phyloP scores from a whole-genome alignment of 176 grass and related monocot genomes.

The Zoysia pacifica region DNA sequence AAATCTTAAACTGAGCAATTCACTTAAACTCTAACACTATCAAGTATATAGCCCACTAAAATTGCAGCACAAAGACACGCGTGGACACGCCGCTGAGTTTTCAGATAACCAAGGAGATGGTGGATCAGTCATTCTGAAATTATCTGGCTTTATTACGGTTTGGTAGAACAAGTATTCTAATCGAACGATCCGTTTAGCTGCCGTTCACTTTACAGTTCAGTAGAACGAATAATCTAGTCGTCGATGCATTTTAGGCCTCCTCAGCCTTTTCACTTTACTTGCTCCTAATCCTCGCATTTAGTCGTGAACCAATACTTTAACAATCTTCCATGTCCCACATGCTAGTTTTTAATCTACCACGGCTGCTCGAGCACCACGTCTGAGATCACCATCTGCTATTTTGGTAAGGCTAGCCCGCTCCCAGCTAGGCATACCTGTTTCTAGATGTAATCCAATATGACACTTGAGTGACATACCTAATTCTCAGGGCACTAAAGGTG shows the following conservation, averaged over 20 bases:
- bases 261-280: too few species aligned
- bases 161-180: conserved; percentile 7
- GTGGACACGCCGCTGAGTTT: neutral
- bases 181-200: neutral
- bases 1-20: too few species aligned
- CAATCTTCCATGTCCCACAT: too few species aligned
- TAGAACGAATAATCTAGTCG: too few species aligned
- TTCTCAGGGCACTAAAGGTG: conserved; percentile 41
- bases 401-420: neutral
- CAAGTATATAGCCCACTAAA: neutral
- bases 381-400: neutral
- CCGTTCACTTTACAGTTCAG: too few species aligned
- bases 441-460: conserved; percentile 45
- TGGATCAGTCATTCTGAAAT: conserved; percentile 36
- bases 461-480: conserved; percentile 53
- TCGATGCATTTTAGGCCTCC: too few species aligned
- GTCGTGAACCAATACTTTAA: too few species aligned
- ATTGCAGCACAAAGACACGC: conserved; percentile 28
- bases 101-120: too few species aligned
- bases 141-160: conserved; percentile 3
- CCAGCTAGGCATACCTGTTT: conserved; percentile 50
- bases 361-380: too few species aligned
- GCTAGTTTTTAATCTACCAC: too few species aligned
- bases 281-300: too few species aligned
- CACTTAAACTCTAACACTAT: too few species aligned